Evolutionary conservation across 2,329 filamentous ascomycete species (phyloP).

Genomic region (Fusarium abutilonis): DNA sequence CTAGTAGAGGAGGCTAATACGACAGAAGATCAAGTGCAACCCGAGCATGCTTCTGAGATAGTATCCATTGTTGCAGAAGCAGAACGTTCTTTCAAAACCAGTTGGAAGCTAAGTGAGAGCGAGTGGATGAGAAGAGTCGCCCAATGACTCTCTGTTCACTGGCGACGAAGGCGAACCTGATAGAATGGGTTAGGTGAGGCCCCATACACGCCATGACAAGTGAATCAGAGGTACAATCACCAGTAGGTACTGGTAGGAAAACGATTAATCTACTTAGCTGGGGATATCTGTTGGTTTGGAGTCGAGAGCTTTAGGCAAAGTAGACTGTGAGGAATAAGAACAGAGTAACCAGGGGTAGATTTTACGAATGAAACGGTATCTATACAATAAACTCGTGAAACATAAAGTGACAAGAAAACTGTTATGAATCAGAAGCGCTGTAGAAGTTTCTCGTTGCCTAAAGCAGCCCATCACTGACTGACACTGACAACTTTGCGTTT

Average conservation of each 20-base stretch:
- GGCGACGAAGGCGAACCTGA: background rate
- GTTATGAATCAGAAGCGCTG: background rate
- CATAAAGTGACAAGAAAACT: background rate
- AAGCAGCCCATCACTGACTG: background rate
- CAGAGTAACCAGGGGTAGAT: no score
- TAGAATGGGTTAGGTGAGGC: no score
- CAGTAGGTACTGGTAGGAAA: no score
- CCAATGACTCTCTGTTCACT: background rate
- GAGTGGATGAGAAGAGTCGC: conserved; percentile 23
- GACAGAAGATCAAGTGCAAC: background rate
- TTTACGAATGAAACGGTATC: no score
- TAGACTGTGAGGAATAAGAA: background rate
- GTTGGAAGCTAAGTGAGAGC: conserved; percentile 33
- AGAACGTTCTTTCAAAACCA: conserved; percentile 16
- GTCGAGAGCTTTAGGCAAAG: background rate
- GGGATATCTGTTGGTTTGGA: no score
- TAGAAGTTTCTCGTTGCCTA: background rate
- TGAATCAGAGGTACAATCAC: no score
- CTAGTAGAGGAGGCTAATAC: background rate
- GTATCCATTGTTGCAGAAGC: conserved; percentile 2
- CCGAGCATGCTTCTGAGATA: background rate
- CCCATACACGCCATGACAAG: no score
- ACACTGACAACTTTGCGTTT: background rate
- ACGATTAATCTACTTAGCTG: no score
- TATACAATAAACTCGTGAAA: background rate